A percentile compares a stretch with the other conserved stretches of the same genome.
phyloP scores from a whole-genome alignment of 805 yeast species.

The Dipodascopsis uninucleata region DNA sequence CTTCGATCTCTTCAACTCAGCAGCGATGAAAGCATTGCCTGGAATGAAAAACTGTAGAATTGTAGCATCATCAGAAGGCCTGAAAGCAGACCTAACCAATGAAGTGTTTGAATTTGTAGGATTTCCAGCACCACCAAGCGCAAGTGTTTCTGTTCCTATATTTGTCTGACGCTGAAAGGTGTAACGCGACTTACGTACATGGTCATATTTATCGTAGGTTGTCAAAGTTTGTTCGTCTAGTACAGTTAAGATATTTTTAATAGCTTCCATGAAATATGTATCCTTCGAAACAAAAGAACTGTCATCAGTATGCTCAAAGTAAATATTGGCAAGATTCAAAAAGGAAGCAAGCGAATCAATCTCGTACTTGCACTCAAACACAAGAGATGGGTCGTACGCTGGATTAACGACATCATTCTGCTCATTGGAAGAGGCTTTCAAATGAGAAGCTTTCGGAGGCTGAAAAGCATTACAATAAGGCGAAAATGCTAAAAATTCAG shows the following conservation, averaged over 20 bases:
- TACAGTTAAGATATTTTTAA: conserved; percentile 45
- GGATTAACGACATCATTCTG: conserved; percentile 64
- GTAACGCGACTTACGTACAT: conserved; percentile 48
- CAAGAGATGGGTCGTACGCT: conserved; percentile 61
- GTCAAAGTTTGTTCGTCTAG: conserved; percentile 59
- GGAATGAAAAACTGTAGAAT: conserved; percentile 79
- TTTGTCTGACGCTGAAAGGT: conserved; percentile 70
- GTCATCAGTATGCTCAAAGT: conserved; percentile 53
- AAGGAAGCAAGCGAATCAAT: conserved; percentile 82
- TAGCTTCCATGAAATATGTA: conserved; percentile 17
- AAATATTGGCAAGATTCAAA: conserved; percentile 69
- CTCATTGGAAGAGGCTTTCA: conserved; percentile 24
- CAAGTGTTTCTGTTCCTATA: conserved; percentile 73
- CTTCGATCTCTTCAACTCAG: conserved; percentile 44
- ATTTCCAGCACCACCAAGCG: conserved; percentile 75
- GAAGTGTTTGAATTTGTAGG: conserved; percentile 74
- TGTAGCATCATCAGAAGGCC: conserved; percentile 87
- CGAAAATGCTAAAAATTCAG: conserved; percentile 53
- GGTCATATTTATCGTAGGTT: conserved; percentile 38
- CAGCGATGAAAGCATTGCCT: conserved; percentile 72
- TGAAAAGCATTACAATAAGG: conserved; percentile 93
- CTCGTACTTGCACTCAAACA: conserved; percentile 88
- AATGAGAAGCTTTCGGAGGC: conserved; percentile 59
- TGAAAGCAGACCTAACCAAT: conserved; percentile 71
- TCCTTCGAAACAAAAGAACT: conserved; percentile 44